These are phyloP conservation scores for Rosa persica DNA, from an alignment of 306 rosid species.

Conservation along the genomic window DNA sequence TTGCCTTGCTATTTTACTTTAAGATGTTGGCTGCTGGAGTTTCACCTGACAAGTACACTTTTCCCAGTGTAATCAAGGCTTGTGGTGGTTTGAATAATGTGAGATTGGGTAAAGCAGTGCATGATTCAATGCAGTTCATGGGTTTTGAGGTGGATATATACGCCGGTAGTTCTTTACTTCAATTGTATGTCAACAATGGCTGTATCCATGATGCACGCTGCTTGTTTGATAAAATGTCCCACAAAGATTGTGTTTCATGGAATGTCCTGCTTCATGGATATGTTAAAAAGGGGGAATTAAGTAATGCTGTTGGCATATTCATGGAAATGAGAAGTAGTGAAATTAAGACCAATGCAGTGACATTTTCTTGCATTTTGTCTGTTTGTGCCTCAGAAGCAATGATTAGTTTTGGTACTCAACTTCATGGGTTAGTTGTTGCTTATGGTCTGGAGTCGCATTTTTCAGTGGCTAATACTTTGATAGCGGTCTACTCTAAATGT, in stretches of 20 bases:
- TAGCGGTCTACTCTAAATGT: constrained; percentile 30
- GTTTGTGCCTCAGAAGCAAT: constrained; percentile 55
- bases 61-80: constrained; percentile 76
- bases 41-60: constrained; percentile 86
- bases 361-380: constrained; percentile 59
- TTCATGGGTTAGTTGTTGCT: constrained; percentile 60
- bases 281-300: constrained; percentile 54
- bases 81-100: constrained; percentile 67
- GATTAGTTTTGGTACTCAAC: constrained; percentile 56
- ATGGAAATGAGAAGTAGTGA: constrained; percentile 48
- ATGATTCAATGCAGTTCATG: constrained; percentile 34
- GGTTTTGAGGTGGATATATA: constrained; percentile 65
- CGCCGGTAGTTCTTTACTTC: constrained; percentile 70
- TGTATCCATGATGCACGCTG: constrained; percentile 51
- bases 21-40: constrained; percentile 66
- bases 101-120: constrained; percentile 53
- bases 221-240: constrained; percentile 65
- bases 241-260: constrained; percentile 62
- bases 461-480: constrained; percentile 29
- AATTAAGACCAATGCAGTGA: constrained; percentile 49
- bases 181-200: constrained; percentile 62
- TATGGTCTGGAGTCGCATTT: constrained; percentile 45
- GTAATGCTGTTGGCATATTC: constrained; percentile 45
- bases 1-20: constrained; percentile 65
- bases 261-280: constrained; percentile 80